Conservation (phyloP, 1,139 yeast species). For the Groenewaldozyma sp. region DNA sequence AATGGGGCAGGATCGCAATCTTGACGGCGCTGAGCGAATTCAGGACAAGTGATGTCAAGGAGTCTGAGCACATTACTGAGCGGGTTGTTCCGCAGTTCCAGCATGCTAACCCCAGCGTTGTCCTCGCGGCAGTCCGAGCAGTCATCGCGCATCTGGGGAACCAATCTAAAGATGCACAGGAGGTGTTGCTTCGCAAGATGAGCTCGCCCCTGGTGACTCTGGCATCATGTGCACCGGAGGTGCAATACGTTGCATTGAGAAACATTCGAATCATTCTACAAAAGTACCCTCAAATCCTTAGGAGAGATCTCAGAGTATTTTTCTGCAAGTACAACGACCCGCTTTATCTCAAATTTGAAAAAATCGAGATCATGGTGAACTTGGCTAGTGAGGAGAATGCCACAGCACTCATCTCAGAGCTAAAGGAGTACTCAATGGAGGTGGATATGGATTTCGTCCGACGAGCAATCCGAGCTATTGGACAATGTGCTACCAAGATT, state of each 20-base stretch:
- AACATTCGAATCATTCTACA: slow-evolving; percentile 86
- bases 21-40: slow-evolving; percentile 74
- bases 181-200: slow-evolving; percentile 54
- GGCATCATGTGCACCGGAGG: slow-evolving; percentile 82
- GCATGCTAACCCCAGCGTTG: slow-evolving; percentile 96
- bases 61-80: slow-evolving; percentile 81
- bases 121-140: slow-evolving; percentile 75
- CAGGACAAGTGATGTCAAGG: slow-evolving; percentile 44
- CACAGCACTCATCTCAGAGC: slow-evolving; percentile 64
- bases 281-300: slow-evolving; percentile 71
- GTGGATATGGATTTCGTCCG: slow-evolving; percentile 85
- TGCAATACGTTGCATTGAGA: slow-evolving; percentile 89
- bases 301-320: slow-evolving; percentile 79
- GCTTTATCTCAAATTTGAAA: slow-evolving; percentile 82
- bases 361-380: slow-evolving; percentile 81
- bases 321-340: slow-evolving; percentile 95
- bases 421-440: slow-evolving; percentile 88
- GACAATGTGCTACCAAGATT: slow-evolving; percentile 81
- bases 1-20: slow-evolving; percentile 96
- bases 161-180: slow-evolving; percentile 38
- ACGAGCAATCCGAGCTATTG: slow-evolving; percentile 73
- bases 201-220: slow-evolving; percentile 90
- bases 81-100: slow-evolving; percentile 92
- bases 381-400: slow-evolving; percentile 67
- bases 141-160: slow-evolving; percentile 63